Percentiles rank a stretch among this genome's conserved stretches.
Evolutionary conservation across 225 moss, liverwort and hornwort species (phyloP).

Genomic region (Bryum argenteum): DNA sequence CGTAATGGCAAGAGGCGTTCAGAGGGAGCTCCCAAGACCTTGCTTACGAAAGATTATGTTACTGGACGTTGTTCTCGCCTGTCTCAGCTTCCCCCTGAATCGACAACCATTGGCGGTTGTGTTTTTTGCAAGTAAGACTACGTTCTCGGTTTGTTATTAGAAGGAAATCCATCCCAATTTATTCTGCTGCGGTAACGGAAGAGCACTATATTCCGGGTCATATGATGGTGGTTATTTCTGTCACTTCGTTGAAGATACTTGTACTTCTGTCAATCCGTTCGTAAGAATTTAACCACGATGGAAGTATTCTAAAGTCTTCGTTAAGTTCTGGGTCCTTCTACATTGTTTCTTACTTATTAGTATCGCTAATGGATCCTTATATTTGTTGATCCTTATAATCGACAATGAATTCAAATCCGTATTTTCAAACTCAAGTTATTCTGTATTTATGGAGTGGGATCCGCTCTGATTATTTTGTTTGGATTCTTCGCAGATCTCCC

Average conservation of each 20-base stretch:
- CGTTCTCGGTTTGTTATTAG: neutral
- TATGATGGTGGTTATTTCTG: neutral
- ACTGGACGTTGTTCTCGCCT: slow-evolving; percentile 83
- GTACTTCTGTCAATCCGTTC: neutral
- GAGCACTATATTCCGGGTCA: neutral
- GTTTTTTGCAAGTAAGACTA: slow-evolving; percentile 88
- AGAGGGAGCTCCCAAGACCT: slow-evolving; percentile 60
- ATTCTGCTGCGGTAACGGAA: slow-evolving; percentile 8
- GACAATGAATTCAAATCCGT: slow-evolving; percentile 1
- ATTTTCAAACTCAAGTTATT: slow-evolving; percentile 3
- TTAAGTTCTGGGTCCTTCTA: no score
- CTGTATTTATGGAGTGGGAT: neutral
- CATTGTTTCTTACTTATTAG: no score
- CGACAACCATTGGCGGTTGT: slow-evolving; percentile 71
- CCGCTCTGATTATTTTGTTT: slow-evolving; percentile 23
- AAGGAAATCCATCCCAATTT: neutral
- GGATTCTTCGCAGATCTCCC: slow-evolving; percentile 65
- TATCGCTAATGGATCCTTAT: no score
- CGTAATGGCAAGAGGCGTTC: slow-evolving; percentile 54
- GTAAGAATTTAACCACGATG: neutral
- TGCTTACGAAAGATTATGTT: slow-evolving; percentile 54
- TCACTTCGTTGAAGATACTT: slow-evolving; percentile 9
- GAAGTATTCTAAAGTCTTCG: no score
- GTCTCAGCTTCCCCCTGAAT: slow-evolving; percentile 72
- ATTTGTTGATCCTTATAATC: neutral